Evolutionary conservation across 2,329 filamentous ascomycete genomes (phyloP).

Genomic region (Didymella keratinophila): DNA sequence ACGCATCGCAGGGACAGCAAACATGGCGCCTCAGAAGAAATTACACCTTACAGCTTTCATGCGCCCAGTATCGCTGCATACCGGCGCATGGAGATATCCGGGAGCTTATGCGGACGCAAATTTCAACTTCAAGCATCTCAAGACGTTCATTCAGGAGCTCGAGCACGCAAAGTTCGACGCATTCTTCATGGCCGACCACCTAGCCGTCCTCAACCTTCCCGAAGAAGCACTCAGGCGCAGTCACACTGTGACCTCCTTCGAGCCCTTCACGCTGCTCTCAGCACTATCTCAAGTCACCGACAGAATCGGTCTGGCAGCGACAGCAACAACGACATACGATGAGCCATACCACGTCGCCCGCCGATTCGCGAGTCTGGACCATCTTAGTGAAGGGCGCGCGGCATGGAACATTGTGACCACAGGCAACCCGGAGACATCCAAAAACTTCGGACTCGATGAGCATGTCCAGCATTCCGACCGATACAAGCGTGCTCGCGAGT

Average conservation of each 20-base stretch:
- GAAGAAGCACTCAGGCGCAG: constrained; percentile 26
- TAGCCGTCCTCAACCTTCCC: constrained; percentile 65
- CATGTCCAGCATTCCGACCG: neutral
- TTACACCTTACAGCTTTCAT: constrained; percentile 65
- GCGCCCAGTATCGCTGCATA: constrained; percentile 63
- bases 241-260: constrained; percentile 58
- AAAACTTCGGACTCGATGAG: neutral
- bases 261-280: neutral
- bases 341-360: neutral
- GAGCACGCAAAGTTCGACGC: constrained; percentile 48
- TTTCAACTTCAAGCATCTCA: constrained; percentile 63
- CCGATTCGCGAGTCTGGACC: neutral
- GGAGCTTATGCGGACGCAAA: constrained; percentile 64
- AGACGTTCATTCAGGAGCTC: constrained; percentile 58
- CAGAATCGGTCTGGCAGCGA: neutral
- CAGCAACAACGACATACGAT: neutral
- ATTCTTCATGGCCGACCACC: constrained; percentile 52
- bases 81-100: constrained; percentile 65
- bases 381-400: neutral
- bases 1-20: neutral
- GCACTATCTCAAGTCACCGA: neutral
- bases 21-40: constrained; percentile 24
- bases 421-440: neutral
- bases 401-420: neutral
- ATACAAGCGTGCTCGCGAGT: neutral